Base-by-base conservation (phyloP, 805 yeast species). In the Yarrowia divulgata region DNA sequence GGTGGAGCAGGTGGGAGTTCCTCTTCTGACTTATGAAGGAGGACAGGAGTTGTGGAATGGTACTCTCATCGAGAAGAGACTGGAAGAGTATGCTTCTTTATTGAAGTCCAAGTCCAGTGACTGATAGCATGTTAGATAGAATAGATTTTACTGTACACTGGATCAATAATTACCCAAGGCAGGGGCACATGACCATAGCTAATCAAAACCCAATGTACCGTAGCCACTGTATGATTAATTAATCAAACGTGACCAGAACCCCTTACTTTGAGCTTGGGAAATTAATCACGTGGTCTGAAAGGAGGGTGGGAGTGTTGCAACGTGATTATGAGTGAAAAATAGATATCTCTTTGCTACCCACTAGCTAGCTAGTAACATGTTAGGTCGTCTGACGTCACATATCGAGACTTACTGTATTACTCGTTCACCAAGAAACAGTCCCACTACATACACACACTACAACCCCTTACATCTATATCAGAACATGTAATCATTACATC, bases 1-100 rank as follows among this genome's bases (percentile, higher is more conserved):
- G n/a, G 86, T 93, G 45, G 97, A 93, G 76, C 89, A 85, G 72
- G 79, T 90, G 52, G 98, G 97, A 0, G 81, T 89, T 75, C 97
- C 97, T 0, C 76, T 80, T 35, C 73, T 77, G 1, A 72, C 71
- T 0, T 68, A 73, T 19, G 72, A 71, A 1, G 39, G 66, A 3
- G 71, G 67, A 1, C 77, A 74, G 0, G 85, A 82, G 23, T 42
- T 68, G 8, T 91, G 97, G 94, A 92, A 92, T 74, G 90, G 88
- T 0, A 37, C 72, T 8, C 71, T 79, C 3, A 76, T 89, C 23
- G 67, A 70, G n/a, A 80, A 82, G 8, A 80, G 93, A 52, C 73
- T 88, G 1, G 71, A 72, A 0, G 58, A 58, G 1, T 89, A 89
- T 73, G n/a, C 10, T 8, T 1, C 10, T 5, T 29, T 45, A 23